These are phyloP conservation scores for Cyclotella kingstonii DNA, from an alignment of 108 stramenopile genomes.

Conservation along the genomic window DNA sequence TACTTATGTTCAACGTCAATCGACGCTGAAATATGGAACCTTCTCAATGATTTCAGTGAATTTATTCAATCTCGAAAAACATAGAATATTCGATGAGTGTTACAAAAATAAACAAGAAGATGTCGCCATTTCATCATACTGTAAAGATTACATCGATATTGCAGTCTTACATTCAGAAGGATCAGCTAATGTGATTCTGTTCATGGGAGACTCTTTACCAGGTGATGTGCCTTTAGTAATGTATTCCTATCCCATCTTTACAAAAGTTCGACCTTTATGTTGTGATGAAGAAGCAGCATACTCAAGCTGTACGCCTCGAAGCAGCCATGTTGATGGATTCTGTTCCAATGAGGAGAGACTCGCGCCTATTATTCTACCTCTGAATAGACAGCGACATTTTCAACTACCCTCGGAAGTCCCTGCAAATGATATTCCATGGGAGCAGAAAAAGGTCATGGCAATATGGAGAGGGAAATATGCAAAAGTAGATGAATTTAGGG, in stretches of 20 bases:
- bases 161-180: slow-evolving; percentile 40
- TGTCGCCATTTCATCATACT: slow-evolving; percentile 33
- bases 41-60: slow-evolving; percentile 36
- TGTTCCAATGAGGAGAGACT: slow-evolving; percentile 12
- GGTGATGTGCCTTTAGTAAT: slow-evolving; percentile 16
- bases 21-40: slow-evolving; percentile 38
- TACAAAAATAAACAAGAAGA: slow-evolving; percentile 31
- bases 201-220: slow-evolving; percentile 43
- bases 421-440: slow-evolving; percentile 66
- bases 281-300: not conserved
- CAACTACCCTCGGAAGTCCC: slow-evolving; percentile 37
- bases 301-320: no score
- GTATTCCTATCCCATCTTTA: slow-evolving; percentile 32
- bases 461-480: slow-evolving; percentile 76
- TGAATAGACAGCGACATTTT: slow-evolving; percentile 42
- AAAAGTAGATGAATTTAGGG: slow-evolving; percentile 37
- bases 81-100: slow-evolving; percentile 21
- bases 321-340: slow-evolving; percentile 1
- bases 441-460: slow-evolving; percentile 61
- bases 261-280: slow-evolving; percentile 42
- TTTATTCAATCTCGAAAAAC: slow-evolving; percentile 34
- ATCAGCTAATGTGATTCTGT: slow-evolving; percentile 35
- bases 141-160: slow-evolving; percentile 46
- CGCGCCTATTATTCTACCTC: slow-evolving; percentile 35
- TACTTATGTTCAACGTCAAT: slow-evolving; percentile 32